A percentile compares a stretch with the other conserved stretches of the same genome.
Evolutionary conservation across 495 filamentous ascomycete genomes (phyloP).

Genomic region (Aspergillus baeticus): DNA sequence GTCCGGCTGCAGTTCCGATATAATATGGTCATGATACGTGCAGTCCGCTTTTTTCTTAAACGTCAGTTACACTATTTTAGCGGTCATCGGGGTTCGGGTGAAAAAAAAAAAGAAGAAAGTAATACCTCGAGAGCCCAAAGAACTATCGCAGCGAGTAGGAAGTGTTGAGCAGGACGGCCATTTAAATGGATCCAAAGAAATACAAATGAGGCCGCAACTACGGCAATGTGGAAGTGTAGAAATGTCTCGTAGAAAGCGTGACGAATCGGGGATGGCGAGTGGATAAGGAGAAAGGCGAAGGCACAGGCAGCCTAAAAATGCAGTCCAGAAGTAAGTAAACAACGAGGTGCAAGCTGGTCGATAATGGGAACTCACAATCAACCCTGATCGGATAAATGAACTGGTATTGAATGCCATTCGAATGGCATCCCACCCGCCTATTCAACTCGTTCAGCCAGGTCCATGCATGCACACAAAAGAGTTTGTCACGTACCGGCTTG

Average conservation of each 20-base stretch:
- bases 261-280: constrained; percentile 63
- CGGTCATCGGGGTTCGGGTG: constrained; percentile 49
- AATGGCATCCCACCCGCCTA: constrained; percentile 10
- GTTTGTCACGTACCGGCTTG: neutral
- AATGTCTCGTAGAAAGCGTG: constrained; percentile 78
- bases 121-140: constrained; percentile 46
- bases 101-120: neutral
- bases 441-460: neutral
- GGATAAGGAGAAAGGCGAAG: constrained; percentile 56
- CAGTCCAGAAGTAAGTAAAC: too few relatives aligned
- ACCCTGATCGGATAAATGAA: neutral
- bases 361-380: constrained; percentile 38
- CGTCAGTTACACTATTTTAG: constrained; percentile 17
- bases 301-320: constrained; percentile 37
- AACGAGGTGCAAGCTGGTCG: too few relatives aligned
- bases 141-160: constrained; percentile 49
- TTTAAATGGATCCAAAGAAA: constrained; percentile 55
- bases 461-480: neutral
- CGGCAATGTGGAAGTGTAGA: constrained; percentile 63
- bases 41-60: neutral
- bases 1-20: too few relatives aligned
- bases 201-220: constrained; percentile 47
- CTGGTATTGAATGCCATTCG: constrained; percentile 20
- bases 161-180: constrained; percentile 44
- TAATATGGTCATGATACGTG: too few relatives aligned